These are phyloP conservation scores for Leccinum disarticulatum DNA, from an alignment of 768 basidiomycete genomes.

Conservation along the genomic window DNA sequence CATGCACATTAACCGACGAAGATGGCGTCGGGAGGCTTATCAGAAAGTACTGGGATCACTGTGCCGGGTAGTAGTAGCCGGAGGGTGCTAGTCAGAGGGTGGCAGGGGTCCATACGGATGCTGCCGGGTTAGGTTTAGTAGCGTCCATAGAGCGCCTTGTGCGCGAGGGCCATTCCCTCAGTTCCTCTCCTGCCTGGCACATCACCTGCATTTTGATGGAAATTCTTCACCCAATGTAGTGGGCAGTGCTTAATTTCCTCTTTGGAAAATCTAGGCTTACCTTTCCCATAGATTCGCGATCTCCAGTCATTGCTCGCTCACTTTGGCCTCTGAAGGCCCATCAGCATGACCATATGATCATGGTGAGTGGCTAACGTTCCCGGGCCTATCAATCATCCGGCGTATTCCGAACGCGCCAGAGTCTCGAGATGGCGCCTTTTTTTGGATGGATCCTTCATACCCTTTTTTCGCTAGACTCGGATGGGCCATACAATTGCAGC, in stretches of 20 bases:
- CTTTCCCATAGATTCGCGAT: not conserved
- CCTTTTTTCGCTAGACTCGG: not conserved
- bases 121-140: too few species aligned
- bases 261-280: not conserved
- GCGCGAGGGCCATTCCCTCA: too few species aligned
- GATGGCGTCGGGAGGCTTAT: not conserved
- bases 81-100: too few species aligned
- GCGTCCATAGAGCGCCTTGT: too few species aligned
- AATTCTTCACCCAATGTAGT: not conserved
- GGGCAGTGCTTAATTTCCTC: not conserved
- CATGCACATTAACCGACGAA: too few species aligned
- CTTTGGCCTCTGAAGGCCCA: not conserved
- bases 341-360: not conserved
- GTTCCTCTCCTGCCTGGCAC: too few species aligned
- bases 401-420: not conserved
- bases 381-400: not conserved
- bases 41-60: not conserved
- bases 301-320: not conserved
- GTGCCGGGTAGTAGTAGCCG: too few species aligned
- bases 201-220: not conserved
- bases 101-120: too few species aligned
- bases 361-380: not conserved
- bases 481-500: not conserved
- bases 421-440: not conserved
- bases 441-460: not conserved